Percentiles rank a stretch among this genome's conserved stretches.
Evolutionary conservation across 2,329 filamentous ascomycete genomes (phyloP).

Genomic region (Paraphoma sp.): DNA sequence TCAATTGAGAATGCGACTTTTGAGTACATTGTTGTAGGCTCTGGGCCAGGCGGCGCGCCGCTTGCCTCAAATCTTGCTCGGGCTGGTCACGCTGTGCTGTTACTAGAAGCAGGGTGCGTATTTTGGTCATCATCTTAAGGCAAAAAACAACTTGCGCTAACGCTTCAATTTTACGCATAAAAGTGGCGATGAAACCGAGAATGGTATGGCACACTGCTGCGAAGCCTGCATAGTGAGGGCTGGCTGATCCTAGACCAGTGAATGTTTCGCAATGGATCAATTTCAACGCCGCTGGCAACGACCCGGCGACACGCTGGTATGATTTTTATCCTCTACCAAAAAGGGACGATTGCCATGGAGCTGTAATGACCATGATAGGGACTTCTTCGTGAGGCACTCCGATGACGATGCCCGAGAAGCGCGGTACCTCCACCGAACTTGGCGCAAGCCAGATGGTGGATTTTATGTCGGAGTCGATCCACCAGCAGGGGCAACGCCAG

Average conservation of each 20-base stretch:
- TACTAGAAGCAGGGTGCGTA: conserved; percentile 57
- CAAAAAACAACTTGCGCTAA: no score
- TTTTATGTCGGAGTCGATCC: conserved; percentile 62
- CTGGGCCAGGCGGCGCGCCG: conserved; percentile 22
- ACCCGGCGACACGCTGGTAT: conserved; percentile 57
- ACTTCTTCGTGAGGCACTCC: conserved; percentile 68
- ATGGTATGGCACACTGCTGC: conserved; percentile 11
- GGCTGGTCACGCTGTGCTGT: conserved; percentile 63
- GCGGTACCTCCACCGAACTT: conserved; percentile 64
- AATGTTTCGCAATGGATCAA: conserved; percentile 59
- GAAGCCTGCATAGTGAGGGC: not conserved
- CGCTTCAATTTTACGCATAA: no score
- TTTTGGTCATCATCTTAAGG: not conserved
- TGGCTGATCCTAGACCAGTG: conserved; percentile 8
- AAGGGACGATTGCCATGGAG: not conserved
- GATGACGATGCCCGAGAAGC: conserved; percentile 58
- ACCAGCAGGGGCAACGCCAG: conserved; percentile 56
- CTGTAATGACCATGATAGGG: conserved; percentile 46
- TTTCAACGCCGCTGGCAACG: conserved; percentile 62
- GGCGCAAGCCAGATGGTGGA: conserved; percentile 57
- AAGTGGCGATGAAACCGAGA: conserved; percentile 61
- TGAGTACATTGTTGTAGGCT: conserved; percentile 66
- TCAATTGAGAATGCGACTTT: conserved; percentile 47
- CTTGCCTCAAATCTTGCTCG: conserved; percentile 22
- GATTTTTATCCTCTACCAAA: not conserved